phyloP scores from a whole-genome alignment of 331 rosid genomes.

The Erythrophleum ivorense region DNA sequence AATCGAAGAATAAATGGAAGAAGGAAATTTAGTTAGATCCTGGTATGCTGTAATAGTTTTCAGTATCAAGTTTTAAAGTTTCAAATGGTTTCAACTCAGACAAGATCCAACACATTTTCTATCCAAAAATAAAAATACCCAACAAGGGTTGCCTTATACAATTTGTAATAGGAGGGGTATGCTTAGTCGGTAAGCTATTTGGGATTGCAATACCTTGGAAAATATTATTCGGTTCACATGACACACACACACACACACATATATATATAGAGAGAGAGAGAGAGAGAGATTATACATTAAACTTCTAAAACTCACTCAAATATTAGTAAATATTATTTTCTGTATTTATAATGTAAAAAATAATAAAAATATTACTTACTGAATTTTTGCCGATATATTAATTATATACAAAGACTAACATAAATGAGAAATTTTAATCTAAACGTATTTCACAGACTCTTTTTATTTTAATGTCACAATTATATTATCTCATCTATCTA shows the following conservation, averaged over 20 bases:
- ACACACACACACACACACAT: too few species aligned
- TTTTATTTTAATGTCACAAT: not conserved
- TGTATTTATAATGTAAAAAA: not conserved
- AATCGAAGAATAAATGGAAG: constrained; percentile 9
- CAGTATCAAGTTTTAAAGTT: constrained; percentile 10
- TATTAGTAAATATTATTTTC: not conserved
- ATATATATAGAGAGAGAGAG: too few species aligned
- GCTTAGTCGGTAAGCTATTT: not conserved
- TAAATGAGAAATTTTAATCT: not conserved
- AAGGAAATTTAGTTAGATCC: constrained; percentile 5
- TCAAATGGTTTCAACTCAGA: not conserved
- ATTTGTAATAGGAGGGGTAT: not conserved
- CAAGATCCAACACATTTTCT: not conserved
- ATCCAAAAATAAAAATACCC: not conserved
- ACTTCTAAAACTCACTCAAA: not conserved
- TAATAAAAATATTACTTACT: not conserved
- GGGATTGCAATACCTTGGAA: not conserved
- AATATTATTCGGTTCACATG: not conserved
- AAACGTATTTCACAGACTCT: not conserved
- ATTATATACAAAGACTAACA: not conserved
- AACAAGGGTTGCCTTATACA: not conserved
- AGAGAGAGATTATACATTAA: not conserved
- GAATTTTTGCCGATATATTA: not conserved
- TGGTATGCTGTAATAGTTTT: constrained; percentile 10
- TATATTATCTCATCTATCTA: not conserved